Base-by-base conservation (phyloP, 116 monocot genomes). In the Thalassia testudinum region DNA sequence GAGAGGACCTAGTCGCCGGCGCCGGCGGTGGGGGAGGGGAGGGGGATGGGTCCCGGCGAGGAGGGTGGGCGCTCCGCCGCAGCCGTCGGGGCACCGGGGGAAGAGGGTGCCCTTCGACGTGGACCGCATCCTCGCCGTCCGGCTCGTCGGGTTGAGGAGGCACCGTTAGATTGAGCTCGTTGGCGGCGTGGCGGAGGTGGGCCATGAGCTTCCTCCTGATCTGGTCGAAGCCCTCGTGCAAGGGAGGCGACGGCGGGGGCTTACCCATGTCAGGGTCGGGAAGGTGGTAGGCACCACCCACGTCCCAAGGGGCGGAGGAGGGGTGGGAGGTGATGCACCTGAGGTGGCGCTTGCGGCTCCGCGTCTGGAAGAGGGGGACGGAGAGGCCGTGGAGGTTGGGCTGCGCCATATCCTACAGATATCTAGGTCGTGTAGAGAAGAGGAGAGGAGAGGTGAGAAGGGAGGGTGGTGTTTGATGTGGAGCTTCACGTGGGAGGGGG, bases 161-260 rank as follows among this genome's bases (percentile, higher is more conserved):
- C 20, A 42, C 27, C 27, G 34, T 49, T 43, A 68, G 60, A 29
- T 58, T 50, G 45, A 75, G 61, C 62, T 50, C 20, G 48, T 29
- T 62, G 27, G 66, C 68, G 24, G 72, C 64, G 50, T 68, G 38
- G 27, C 55, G 50, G 44, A 72, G 67, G 43, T 77, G 77, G 52
- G 13, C 60, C 30, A 72, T 37, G 18, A 68, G 68, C 68, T 68
- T 71, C 14, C 22, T 54, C 56, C 60, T 24, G 27, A 68, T 60
- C 57, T 30, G 59, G 27, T 62, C 72, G 25, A 68, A 29, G 19
- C 38, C 47, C n/a, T 20, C 52, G 62, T 60, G 53, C 14, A 14
- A 28, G 15, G 51, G 13, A 16, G 51, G n/a, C n/a, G 62, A 21
- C 56, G 40, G 40, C 40, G 40, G 40, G 45, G 15, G 45, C 45